These are phyloP conservation scores for Pseudogymnoascus verrucosus DNA, from an alignment of 2,329 filamentous ascomycete species.

Conservation along the genomic window DNA sequence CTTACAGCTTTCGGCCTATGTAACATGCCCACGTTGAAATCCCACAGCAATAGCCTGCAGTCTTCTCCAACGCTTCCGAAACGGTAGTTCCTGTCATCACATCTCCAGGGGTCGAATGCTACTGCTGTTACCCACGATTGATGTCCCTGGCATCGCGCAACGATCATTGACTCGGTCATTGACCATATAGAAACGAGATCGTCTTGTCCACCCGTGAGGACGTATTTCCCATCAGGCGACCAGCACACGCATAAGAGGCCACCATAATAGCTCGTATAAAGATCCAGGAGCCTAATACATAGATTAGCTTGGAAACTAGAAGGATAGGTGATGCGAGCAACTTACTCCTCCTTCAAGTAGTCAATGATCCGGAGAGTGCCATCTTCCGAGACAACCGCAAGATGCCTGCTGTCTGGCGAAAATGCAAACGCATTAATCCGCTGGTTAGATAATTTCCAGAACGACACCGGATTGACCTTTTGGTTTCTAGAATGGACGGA, in stretches of 20 bases:
- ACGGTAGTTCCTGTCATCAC: slow-evolving; percentile 88
- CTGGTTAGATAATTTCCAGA: slow-evolving; percentile 88
- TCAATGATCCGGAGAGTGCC: slow-evolving; percentile 85
- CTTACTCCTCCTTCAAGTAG: slow-evolving; percentile 81
- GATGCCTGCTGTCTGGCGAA: slow-evolving; percentile 76
- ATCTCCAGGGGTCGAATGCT: slow-evolving; percentile 94
- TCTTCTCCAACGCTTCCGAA: slow-evolving; percentile 97
- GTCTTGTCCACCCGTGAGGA: slow-evolving; percentile 91
- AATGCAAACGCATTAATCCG: slow-evolving; percentile 87
- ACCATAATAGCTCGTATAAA: slow-evolving; percentile 89
- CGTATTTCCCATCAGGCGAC: slow-evolving; percentile 95
- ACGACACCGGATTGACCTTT: slow-evolving; percentile 83
- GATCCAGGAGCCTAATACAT: slow-evolving; percentile 60
- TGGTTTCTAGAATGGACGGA: slow-evolving; percentile 92
- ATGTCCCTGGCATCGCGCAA: slow-evolving; percentile 90
- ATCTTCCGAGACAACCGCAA: slow-evolving; percentile 88
- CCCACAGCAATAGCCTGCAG: slow-evolving; percentile 84
- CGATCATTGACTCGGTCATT: slow-evolving; percentile 69
- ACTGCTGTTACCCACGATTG: slow-evolving; percentile 92
- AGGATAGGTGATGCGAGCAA: slow-evolving; percentile 11
- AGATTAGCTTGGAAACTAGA: slow-evolving; percentile 13
- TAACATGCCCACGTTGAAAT: slow-evolving; percentile 95
- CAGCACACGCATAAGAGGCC: slow-evolving; percentile 90
- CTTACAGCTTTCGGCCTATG: slow-evolving; percentile 78
- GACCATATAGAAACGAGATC: slow-evolving; percentile 96